Conservation (phyloP, 345 rosid genomes). For the Salix dunnii region DNA sequence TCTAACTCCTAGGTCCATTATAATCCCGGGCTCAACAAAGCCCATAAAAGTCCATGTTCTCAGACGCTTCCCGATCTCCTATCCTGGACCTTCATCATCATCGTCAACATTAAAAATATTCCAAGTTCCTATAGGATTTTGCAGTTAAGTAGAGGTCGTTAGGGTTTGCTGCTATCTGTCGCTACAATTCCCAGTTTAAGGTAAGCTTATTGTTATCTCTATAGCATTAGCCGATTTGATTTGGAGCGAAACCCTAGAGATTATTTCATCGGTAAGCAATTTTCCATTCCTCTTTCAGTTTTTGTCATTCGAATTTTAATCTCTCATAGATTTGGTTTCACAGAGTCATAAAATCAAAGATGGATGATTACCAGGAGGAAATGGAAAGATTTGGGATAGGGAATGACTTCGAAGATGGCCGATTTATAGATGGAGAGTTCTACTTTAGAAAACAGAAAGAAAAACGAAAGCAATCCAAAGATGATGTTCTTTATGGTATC, state of each 20-base stretch:
- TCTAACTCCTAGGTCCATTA: no score
- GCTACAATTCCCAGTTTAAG: neutral
- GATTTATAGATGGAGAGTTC: constrained; percentile 72
- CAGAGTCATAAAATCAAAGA: constrained; percentile 15
- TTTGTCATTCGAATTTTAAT: no score
- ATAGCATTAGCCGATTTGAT: no score
- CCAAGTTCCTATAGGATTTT: no score
- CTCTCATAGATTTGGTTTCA: neutral
- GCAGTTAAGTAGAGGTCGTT: no score
- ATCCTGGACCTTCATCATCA: no score
- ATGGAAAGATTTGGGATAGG: constrained; percentile 84
- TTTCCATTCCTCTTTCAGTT: neutral
- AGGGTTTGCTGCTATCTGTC: neutral
- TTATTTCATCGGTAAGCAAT: neutral
- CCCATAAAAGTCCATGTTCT: no score
- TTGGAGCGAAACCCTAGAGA: neutral
- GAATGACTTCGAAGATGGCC: constrained; percentile 78
- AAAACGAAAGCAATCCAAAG: constrained; percentile 66
- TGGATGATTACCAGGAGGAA: constrained; percentile 86
- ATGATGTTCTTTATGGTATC: constrained; percentile 61
- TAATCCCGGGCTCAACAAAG: no score
- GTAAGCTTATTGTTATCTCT: neutral
- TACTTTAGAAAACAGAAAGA: constrained; percentile 55
- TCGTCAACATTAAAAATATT: no score
- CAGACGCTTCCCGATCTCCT: no score